These are phyloP conservation scores for Cyclocybe aegerita DNA, from an alignment of 768 basidiomycete species.

Conservation along the genomic window DNA sequence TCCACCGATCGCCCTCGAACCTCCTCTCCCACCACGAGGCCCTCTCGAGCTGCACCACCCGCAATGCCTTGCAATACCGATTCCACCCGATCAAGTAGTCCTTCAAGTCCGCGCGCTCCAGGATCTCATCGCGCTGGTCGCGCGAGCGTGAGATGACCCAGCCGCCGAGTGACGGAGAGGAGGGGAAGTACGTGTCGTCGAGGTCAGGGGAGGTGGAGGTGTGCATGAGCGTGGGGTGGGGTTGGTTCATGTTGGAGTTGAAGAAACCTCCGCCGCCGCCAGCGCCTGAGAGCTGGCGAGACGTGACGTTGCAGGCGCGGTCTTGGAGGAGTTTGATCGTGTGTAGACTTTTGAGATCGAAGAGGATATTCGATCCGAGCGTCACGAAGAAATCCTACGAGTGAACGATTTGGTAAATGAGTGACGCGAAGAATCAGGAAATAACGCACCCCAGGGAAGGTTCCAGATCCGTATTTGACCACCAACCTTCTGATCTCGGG, in stretches of 20 bases:
- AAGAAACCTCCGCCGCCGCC: background rate
- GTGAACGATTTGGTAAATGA: background rate
- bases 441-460: constrained; percentile 20
- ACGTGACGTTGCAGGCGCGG: constrained; percentile 5
- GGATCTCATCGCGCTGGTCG: background rate
- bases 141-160: too few relatives aligned
- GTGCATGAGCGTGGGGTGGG: too few relatives aligned
- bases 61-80: constrained; percentile 26
- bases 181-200: too few relatives aligned
- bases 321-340: constrained; percentile 22
- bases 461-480: constrained; percentile 22
- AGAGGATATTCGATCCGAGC: constrained; percentile 27
- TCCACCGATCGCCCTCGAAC: constrained; percentile 28
- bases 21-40: constrained; percentile 22
- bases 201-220: background rate
- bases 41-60: constrained; percentile 25
- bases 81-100: constrained; percentile 33
- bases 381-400: constrained; percentile 27
- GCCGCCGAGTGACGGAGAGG: too few relatives aligned
- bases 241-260: too few relatives aligned
- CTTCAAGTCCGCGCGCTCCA: constrained; percentile 17
- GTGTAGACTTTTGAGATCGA: constrained; percentile 21
- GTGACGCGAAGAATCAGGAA: background rate
- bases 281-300: background rate
- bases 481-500: constrained; percentile 14